Evolutionary conservation across 1,284 basidiomycete species (phyloP).

Genomic region (Cutaneotrichosporon cutaneum): DNA sequence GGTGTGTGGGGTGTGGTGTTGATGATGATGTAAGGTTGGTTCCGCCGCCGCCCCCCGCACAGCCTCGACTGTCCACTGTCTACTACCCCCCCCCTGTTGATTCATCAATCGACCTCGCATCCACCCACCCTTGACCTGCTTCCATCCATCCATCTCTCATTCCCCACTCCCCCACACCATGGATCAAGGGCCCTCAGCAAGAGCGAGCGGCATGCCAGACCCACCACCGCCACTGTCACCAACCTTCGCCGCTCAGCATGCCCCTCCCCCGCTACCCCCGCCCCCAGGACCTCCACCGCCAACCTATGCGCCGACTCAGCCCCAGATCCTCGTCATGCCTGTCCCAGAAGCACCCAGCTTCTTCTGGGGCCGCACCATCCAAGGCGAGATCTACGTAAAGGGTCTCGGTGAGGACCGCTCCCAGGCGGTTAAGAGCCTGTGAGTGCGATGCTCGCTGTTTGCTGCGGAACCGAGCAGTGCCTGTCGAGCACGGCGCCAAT

Average conservation of each 20-base stretch:
- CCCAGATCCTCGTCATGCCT: constrained; percentile 47
- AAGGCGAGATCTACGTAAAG: constrained; percentile 51
- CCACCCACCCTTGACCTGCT: neutral
- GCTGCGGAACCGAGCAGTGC: neutral
- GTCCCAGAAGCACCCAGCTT: constrained; percentile 47
- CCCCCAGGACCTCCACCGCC: constrained; percentile 32
- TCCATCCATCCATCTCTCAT: too few species aligned
- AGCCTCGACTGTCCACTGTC: too few species aligned
- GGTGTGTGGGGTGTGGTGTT: too few species aligned
- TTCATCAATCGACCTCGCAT: too few species aligned
- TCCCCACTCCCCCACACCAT: neutral
- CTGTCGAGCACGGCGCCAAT: neutral
- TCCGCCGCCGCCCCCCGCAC: neutral
- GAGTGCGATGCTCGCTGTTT: constrained; percentile 18
- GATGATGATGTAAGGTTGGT: neutral
- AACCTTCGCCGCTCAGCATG: neutral
- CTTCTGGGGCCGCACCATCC: constrained; percentile 46
- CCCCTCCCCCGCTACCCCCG: neutral
- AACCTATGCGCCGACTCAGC: constrained; percentile 41
- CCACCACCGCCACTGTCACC: constrained; percentile 3
- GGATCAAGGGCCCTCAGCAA: constrained; percentile 1
- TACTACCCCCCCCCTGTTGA: too few species aligned
- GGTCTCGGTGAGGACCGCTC: constrained; percentile 40
- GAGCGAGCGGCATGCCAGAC: neutral
- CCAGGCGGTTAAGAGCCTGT: constrained; percentile 37